A percentile compares a stretch with the other conserved stretches of the same genome.
phyloP scores from a whole-genome alignment of 2,329 filamentous ascomycete species.

The Neonectria neomacrospora region DNA sequence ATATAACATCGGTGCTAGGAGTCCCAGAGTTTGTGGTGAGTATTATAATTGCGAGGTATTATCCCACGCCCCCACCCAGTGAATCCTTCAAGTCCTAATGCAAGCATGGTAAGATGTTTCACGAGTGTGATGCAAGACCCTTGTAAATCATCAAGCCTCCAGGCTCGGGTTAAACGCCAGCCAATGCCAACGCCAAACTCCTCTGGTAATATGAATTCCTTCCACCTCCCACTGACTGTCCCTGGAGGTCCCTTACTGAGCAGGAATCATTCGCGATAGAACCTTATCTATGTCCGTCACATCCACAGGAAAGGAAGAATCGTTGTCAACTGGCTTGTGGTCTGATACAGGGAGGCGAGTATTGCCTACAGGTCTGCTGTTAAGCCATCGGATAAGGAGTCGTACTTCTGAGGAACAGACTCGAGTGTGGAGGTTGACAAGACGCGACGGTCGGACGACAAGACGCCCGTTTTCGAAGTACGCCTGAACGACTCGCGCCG shows the following conservation, averaged over 20 bases:
- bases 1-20: too few relatives aligned
- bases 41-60: too few relatives aligned
- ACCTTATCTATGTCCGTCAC: not conserved
- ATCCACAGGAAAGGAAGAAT: constrained; percentile 49
- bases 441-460: constrained; percentile 24
- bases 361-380: constrained; percentile 30
- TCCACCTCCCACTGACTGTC: not conserved
- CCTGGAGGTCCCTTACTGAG: not conserved
- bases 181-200: not conserved
- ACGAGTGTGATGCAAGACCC: too few relatives aligned
- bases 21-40: too few relatives aligned
- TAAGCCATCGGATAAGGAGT: constrained; percentile 24
- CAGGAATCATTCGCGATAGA: not conserved
- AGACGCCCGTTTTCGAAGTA: constrained; percentile 19
- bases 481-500: constrained; percentile 27
- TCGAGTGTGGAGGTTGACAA: constrained; percentile 21
- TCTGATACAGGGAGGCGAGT: constrained; percentile 1
- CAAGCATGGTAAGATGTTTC: too few relatives aligned
- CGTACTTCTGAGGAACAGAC: constrained; percentile 8
- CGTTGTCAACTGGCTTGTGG: constrained; percentile 28
- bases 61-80: too few relatives aligned
- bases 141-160: too few relatives aligned
- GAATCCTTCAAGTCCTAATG: too few relatives aligned
- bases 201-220: not conserved
- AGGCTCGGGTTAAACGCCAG: not conserved